These are phyloP conservation scores for Fraxinus greggii DNA, from an alignment of 305 asterid genomes.

Conservation along the genomic window DNA sequence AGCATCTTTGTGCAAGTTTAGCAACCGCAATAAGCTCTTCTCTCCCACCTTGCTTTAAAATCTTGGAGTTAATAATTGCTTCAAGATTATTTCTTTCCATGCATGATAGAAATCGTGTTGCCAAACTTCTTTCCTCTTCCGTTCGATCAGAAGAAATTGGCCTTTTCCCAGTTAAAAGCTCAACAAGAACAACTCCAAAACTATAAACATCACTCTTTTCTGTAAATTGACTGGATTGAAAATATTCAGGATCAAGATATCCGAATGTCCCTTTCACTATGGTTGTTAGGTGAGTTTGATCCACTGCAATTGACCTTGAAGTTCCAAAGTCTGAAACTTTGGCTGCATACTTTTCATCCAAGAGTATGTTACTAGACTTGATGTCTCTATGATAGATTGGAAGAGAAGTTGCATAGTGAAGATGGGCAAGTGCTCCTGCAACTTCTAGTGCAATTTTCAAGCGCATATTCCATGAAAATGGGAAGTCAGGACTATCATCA, in stretches of 20 bases:
- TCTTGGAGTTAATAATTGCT: neutral
- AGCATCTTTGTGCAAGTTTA: neutral
- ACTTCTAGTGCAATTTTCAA: slow-evolving; percentile 25
- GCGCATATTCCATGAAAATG: slow-evolving; percentile 23
- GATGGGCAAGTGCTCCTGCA: slow-evolving; percentile 26
- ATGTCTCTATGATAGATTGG: slow-evolving; percentile 30
- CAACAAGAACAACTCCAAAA: slow-evolving; percentile 26
- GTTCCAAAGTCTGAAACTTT: slow-evolving; percentile 28
- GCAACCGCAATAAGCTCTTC: neutral
- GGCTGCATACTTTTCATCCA: slow-evolving; percentile 16
- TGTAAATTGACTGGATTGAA: neutral
- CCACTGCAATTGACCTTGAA: slow-evolving; percentile 14
- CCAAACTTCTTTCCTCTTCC: neutral
- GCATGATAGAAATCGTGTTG: neutral
- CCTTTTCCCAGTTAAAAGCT: slow-evolving; percentile 16
- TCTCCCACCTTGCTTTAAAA: neutral
- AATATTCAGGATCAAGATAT: slow-evolving; percentile 26
- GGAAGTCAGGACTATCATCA: slow-evolving; percentile 1
- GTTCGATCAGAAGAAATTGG: neutral
- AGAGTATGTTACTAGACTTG: slow-evolving; percentile 25
- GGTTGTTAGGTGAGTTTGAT: slow-evolving; percentile 27
- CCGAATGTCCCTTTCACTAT: slow-evolving; percentile 25
- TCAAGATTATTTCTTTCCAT: neutral
- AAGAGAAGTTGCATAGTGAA: slow-evolving; percentile 23
- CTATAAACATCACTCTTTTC: slow-evolving; percentile 22